These are phyloP conservation scores for Ascosphaera apis DNA, from an alignment of 2,329 filamentous ascomycete species.

Conservation along the genomic window DNA sequence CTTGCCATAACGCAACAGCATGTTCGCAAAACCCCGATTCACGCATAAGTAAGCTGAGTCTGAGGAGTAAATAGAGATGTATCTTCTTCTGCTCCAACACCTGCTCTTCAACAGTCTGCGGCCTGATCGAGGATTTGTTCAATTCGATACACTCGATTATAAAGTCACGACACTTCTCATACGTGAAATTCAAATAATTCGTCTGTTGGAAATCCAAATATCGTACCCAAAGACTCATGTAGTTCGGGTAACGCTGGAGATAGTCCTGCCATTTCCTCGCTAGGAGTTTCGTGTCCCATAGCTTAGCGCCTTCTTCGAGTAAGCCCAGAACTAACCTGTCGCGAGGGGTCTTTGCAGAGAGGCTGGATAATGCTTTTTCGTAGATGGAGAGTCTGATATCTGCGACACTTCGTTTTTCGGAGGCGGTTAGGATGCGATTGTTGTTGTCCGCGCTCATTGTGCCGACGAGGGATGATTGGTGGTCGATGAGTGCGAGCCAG, in stretches of 20 bases:
- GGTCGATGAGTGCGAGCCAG: conserved; percentile 58
- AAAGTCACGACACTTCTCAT: conserved; percentile 37
- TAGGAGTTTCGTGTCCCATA: conserved; percentile 46
- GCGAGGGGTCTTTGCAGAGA: conserved; percentile 23
- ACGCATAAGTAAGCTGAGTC: conserved; percentile 48
- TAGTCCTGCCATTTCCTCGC: conserved; percentile 42
- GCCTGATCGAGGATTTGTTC: conserved; percentile 8
- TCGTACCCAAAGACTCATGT: conserved; percentile 46
- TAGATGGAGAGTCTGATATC: conserved; percentile 64
- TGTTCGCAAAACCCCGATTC: conserved; percentile 61
- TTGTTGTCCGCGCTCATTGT: conserved; percentile 11
- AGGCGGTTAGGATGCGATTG: conserved; percentile 24
- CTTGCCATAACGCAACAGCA: conserved; percentile 64
- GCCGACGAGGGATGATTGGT: conserved; percentile 48
- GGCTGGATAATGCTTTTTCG: conserved; percentile 46
- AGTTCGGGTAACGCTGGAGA: conserved; percentile 31
- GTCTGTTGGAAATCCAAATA: conserved; percentile 52
- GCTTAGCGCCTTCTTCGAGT: conserved; percentile 48
- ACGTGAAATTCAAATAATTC: conserved; percentile 41
- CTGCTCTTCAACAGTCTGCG: conserved; percentile 1
- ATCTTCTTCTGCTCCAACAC: conserved; percentile 13
- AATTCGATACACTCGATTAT: conserved; percentile 35
- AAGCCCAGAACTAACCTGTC: conserved; percentile 42
- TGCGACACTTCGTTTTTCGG: conserved; percentile 45
- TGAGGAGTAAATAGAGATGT: conserved; percentile 48